Conservation (phyloP, 1,139 yeast genomes). For the Saccharomyces hybrid region DNA sequence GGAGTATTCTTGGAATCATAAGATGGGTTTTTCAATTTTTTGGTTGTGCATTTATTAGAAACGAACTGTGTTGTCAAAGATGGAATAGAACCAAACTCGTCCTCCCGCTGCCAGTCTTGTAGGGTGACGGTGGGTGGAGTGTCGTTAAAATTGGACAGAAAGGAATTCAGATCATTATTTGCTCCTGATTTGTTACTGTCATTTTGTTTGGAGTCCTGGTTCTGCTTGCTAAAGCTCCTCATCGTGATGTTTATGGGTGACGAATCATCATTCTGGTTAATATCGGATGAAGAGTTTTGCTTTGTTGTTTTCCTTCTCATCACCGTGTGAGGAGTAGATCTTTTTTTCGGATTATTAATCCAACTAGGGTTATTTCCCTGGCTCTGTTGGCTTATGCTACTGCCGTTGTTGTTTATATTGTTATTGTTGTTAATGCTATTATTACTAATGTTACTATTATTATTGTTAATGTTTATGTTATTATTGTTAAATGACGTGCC, state of each 20-base stretch:
- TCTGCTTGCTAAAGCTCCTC: background rate
- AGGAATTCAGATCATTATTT: background rate
- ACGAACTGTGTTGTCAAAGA: conserved; percentile 9
- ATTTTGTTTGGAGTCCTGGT: background rate
- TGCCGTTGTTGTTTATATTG: conserved; percentile 1
- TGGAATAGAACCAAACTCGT: conserved; percentile 27
- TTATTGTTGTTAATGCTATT: background rate
- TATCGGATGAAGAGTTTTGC: background rate
- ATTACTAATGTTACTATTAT: conserved; percentile 1
- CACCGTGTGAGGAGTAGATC: conserved; percentile 49
- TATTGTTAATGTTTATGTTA: background rate
- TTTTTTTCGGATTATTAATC: conserved; percentile 49
- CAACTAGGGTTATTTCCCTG: conserved; percentile 31
- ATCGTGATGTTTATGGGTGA: conserved; percentile 28
- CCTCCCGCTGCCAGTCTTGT: conserved; percentile 40
- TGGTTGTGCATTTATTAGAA: background rate
- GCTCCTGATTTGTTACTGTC: background rate
- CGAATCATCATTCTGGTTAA: background rate
- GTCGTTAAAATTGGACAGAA: background rate
- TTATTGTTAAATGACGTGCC: conserved; percentile 2
- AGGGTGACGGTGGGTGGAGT: conserved; percentile 57
- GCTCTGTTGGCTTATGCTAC: conserved; percentile 16
- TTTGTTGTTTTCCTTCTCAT: conserved; percentile 35
- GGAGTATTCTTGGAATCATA: conserved; percentile 6
- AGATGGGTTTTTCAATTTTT: background rate